A percentile compares a stretch with the other conserved stretches of the same genome.
Evolutionary conservation across 169 alveolate species (phyloP).

Genomic region (Sarcocystis neurona): DNA sequence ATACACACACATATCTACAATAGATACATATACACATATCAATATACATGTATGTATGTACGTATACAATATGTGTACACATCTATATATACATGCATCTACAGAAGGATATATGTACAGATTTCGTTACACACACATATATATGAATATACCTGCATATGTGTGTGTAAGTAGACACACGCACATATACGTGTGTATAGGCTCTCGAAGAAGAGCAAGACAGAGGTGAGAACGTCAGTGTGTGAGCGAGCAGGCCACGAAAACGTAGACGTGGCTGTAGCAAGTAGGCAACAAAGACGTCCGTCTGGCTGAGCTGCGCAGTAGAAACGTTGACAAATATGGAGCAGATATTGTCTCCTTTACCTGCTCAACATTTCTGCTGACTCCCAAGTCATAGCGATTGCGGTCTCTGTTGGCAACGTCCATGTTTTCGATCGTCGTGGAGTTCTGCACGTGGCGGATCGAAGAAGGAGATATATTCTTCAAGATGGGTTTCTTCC

Average conservation of each 20-base stretch:
- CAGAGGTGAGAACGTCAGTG: background rate
- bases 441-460: constrained; percentile 41
- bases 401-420: constrained; percentile 36
- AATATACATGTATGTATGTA: background rate
- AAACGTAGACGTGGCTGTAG: no score
- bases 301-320: no score
- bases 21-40: no score
- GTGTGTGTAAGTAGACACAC: no score
- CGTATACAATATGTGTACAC: no score
- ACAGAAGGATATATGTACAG: no score
- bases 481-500: background rate
- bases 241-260: background rate
- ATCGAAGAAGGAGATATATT: background rate
- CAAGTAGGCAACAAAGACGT: no score
- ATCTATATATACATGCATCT: no score
- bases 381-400: constrained; percentile 49
- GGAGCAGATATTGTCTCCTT: background rate
- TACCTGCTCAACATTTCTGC: constrained; percentile 52
- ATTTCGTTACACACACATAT: background rate
- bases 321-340: background rate
- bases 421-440: constrained; percentile 54
- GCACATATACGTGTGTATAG: no score
- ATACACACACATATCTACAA: background rate
- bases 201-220: background rate
- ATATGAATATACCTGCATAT: background rate